phyloP scores from a whole-genome alignment of 805 yeast species.

The Saccharomycopsis sp. region DNA sequence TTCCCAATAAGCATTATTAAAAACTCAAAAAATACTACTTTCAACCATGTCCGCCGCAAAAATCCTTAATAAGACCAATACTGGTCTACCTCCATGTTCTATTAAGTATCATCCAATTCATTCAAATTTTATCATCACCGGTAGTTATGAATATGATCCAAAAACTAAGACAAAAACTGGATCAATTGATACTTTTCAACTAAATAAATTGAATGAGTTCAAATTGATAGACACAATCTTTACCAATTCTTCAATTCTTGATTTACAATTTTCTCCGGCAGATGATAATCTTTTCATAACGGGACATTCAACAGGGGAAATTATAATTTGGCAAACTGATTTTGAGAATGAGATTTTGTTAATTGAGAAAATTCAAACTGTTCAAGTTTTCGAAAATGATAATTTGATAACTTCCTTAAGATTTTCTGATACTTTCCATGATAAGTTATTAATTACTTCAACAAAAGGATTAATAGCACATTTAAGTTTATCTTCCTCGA shows the following conservation, averaged over 20 bases:
- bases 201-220: conserved; percentile 5
- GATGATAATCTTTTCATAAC: conserved; percentile 40
- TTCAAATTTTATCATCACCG: conserved; percentile 42
- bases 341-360: not conserved
- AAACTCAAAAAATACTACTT: too few relatives aligned
- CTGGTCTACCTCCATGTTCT: conserved; percentile 78
- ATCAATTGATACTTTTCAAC: conserved; percentile 32
- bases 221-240: not conserved
- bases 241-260: conserved; percentile 62
- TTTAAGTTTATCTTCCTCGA: not conserved
- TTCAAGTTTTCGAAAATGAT: conserved; percentile 1
- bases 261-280: conserved; percentile 55
- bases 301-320: conserved; percentile 74
- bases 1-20: too few relatives aligned
- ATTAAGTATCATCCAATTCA: conserved; percentile 48
- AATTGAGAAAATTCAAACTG: not conserved
- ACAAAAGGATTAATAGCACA: conserved; percentile 9
- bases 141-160: conserved; percentile 71
- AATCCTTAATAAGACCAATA: conserved; percentile 26
- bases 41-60: not conserved
- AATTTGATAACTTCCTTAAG: conserved; percentile 11
- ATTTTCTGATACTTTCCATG: conserved; percentile 6
- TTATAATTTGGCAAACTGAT: conserved; percentile 47
- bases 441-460: conserved; percentile 6
- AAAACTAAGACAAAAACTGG: conserved; percentile 56